Conservation (phyloP, 2,329 filamentous ascomycete species). For the Trichoderma lentiforme region DNA sequence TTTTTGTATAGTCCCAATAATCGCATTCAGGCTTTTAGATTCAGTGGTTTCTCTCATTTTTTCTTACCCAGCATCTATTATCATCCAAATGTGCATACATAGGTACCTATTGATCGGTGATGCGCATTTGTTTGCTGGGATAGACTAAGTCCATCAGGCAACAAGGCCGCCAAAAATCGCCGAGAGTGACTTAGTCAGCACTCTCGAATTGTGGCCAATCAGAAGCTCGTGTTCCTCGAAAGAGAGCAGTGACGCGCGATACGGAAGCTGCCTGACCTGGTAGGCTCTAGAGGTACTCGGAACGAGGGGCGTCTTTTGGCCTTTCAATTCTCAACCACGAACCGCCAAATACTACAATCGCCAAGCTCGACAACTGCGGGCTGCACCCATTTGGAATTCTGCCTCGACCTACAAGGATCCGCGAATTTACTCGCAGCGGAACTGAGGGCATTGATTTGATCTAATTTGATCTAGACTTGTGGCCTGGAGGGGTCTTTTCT, state of each 20-base stretch:
- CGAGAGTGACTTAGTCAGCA: not conserved
- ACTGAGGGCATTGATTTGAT: not conserved
- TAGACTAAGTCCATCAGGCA: not conserved
- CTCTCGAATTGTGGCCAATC: not conserved
- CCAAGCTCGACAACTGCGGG: not conserved
- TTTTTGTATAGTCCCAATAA: not conserved
- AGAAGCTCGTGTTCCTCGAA: not conserved
- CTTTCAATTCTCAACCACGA: constrained; percentile 20
- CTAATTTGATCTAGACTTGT: not conserved
- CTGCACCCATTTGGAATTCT: not conserved
- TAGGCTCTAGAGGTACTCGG: not conserved
- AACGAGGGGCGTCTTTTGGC: constrained; percentile 5
- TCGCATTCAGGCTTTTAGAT: not conserved
- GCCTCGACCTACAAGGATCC: not conserved
- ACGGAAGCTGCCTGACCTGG: constrained; percentile 43
- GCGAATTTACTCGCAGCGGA: not conserved
- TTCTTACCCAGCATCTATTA: not conserved
- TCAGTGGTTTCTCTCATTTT: not conserved
- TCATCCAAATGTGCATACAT: not conserved
- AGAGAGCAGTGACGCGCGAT: constrained; percentile 39
- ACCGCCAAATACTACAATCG: not conserved
- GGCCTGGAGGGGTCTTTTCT: not conserved
- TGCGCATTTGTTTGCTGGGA: not conserved
- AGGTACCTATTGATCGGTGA: not conserved
- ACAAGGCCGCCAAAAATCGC: not conserved